Conservation (phyloP, 768 basidiomycete species). For the Rhodotorula diobovata region DNA sequence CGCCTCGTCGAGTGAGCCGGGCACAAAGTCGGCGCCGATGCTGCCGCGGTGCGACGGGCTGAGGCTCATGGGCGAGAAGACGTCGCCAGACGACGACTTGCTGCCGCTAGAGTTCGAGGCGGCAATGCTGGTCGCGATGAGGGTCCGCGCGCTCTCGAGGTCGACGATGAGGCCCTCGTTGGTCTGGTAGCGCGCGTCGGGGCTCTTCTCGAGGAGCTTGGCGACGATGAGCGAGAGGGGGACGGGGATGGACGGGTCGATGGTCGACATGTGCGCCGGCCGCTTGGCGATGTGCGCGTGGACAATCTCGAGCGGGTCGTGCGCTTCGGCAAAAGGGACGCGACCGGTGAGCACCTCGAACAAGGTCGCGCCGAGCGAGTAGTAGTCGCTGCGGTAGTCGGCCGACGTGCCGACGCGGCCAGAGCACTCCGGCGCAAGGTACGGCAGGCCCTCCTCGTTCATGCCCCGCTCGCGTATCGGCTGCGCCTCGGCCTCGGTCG, state of each 20-base stretch:
- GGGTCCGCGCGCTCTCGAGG: slow-evolving; percentile 20
- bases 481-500: not conserved
- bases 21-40: slow-evolving; percentile 19
- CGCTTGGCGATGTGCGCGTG: slow-evolving; percentile 31
- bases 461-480: slow-evolving; percentile 35
- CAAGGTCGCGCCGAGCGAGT: slow-evolving; percentile 28
- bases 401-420: slow-evolving; percentile 19
- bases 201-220: slow-evolving; percentile 36
- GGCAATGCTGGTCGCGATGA: not conserved
- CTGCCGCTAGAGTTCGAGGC: too few relatives aligned
- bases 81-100: not conserved
- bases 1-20: slow-evolving; percentile 29
- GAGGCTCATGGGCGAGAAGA: not conserved
- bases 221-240: slow-evolving; percentile 27
- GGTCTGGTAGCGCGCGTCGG: slow-evolving; percentile 33
- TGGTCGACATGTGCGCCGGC: slow-evolving; percentile 1
- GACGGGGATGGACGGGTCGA: slow-evolving; percentile 24
- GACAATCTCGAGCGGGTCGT: slow-evolving; percentile 34
- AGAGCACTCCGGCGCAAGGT: slow-evolving; percentile 33
- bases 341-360: slow-evolving; percentile 33
- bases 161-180: slow-evolving; percentile 30
- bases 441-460: slow-evolving; percentile 35
- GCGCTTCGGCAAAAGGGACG: slow-evolving; percentile 14
- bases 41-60: not conserved
- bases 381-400: slow-evolving; percentile 24